These are phyloP conservation scores for Alternaria tenuissima DNA, from an alignment of 2,329 filamentous ascomycete genomes.

Conservation along the genomic window DNA sequence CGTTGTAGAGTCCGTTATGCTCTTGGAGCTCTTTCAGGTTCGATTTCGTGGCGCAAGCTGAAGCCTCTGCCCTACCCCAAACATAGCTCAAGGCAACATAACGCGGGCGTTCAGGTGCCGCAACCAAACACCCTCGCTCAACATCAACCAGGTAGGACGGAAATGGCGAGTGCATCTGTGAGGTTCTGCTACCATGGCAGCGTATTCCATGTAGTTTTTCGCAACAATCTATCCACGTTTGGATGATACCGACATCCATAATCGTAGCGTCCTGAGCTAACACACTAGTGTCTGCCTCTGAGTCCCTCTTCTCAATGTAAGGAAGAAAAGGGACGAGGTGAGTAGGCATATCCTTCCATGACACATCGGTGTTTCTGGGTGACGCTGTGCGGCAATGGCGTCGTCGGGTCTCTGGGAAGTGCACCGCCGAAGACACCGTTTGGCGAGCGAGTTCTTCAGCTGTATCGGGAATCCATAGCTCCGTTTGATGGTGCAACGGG, in stretches of 20 bases:
- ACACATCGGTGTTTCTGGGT: neutral
- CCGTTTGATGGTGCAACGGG: neutral
- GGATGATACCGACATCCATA: neutral
- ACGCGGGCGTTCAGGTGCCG: slow-evolving; percentile 3
- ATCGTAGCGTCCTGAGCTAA: neutral
- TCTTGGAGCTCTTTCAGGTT: neutral
- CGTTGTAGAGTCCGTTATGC: neutral
- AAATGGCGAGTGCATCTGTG: neutral
- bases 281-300: neutral
- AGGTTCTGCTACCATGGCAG: neutral
- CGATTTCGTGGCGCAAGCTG: slow-evolving; percentile 1
- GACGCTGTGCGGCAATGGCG: neutral
- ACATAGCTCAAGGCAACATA: slow-evolving; percentile 25
- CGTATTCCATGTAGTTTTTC: neutral
- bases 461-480: neutral
- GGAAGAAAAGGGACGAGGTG: neutral
- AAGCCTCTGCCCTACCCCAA: neutral
- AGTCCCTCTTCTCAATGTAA: neutral
- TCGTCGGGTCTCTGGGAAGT: neutral
- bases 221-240: neutral
- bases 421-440: neutral
- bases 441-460: neutral
- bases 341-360: neutral
- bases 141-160: slow-evolving; percentile 17
- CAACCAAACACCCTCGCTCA: slow-evolving; percentile 8